Evolutionary conservation across 1,139 yeast species (phyloP), one percentile per base, ranked within the genome.

Genomic region (Lodderomyces oxycetoniae): DNA sequence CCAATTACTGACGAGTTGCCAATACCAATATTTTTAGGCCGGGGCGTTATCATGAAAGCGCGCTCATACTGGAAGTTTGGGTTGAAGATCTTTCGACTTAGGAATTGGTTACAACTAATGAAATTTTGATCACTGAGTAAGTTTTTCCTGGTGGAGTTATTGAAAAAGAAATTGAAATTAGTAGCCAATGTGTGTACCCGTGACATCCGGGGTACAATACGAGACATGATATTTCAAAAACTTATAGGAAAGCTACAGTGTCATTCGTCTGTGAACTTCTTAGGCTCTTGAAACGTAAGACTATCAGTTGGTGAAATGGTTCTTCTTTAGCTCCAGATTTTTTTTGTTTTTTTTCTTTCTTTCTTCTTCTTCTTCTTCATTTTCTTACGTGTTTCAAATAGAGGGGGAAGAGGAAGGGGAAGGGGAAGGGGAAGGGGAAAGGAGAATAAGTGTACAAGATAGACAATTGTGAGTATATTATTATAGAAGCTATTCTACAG

Each of bases 91-190:
- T 34, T 30, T 15, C 41, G 38, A 32, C 17, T 33, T 24, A 63
- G 45, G 33, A 44, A 51, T 39, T 59, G 66, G 41, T 67, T 67
- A 35, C n/a, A n/a, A n/a, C 49, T 55, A 30, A 66, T 45, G 42
- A 67, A 67, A 43, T 54, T 65, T 31, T 61, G 67, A 23, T 60
- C 52, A 27, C 59, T 43, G 13, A 50, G 38, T 24, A 64, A 49
- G 26, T 49, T 55, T 38, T 49, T 55, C 38, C 55, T 63, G 6
- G 67, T 55, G n/a, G n/a, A n/a, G 39, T 67, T 67, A 21, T 61
- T 56, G 48, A 59, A 65, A 50, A 67, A 67, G 41, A 54, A 67
- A 44, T 62, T 66, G 46, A 64, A 63, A 40, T 58, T 56, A 24
- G 58, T 45, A 26, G 54, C n/a, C n/a, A n/a, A n/a, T 23, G 54